Base-by-base conservation (phyloP, 2,329 filamentous ascomycete genomes). In the Alternaria consortialis region DNA sequence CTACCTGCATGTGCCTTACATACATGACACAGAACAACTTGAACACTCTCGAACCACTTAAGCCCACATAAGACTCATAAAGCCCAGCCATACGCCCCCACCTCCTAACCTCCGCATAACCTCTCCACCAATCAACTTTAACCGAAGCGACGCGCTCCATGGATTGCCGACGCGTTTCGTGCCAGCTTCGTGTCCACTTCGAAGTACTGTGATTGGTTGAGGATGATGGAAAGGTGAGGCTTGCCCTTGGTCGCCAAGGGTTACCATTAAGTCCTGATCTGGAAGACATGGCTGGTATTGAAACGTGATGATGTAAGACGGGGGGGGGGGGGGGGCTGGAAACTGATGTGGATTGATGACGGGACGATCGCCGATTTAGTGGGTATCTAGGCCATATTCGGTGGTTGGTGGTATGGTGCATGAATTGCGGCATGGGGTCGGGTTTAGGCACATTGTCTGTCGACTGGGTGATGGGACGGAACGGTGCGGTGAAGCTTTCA, bases 141-240 rank as follows among this genome's bases (percentile, higher is more conserved):
- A 23, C 32, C 12, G 15, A 36, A 50, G 2, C 46, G 7, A 50
- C 46, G 46, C 46, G 46, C 46, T 50, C 46, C 32, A 37, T 7
- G 23, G 34, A 13, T 50, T 23, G 48, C 39, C 43, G 36, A 62
- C 60, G 60, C 60, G 60, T 62, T 53, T 58, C 60, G 60, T 59
- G 58, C 58, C 58, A 58, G 12, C 47, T 64, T 60, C 62, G 62
- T 59, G 58, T 63, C 53, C 25, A 13, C 29, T 31, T 37, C 13
- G 36, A 23, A 27, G 25, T 15, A 27, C 32, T 36, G 8, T 46
- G 27, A 53, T 58, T 58, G 56, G 56, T 4, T 7, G 12, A 7
- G 8, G 46, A 20, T 7, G n/a, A 13, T 12, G 13, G 15, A 44
- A 50, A 17, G 17, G 27, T 17, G n/a, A 42, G 37, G 37, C 51